phyloP scores from a whole-genome alignment of 78 protist species.

The Creolimax fragrantissima region DNA sequence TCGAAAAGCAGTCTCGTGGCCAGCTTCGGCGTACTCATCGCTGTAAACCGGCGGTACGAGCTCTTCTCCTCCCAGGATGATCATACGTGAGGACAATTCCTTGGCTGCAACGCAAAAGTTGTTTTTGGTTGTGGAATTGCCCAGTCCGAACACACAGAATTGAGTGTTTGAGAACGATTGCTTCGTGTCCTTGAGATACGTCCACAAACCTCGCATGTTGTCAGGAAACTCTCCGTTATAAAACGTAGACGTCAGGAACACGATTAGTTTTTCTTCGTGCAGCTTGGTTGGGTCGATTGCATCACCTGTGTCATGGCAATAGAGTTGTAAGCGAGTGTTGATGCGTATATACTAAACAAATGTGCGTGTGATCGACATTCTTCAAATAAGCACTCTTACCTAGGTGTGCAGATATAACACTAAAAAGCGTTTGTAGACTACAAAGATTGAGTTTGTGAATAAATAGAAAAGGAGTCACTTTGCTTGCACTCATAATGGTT shows the following conservation, averaged over 20 bases:
- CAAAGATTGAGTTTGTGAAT: too few species aligned
- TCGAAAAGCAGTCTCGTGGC: constrained; percentile 4
- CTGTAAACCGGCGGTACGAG: background rate
- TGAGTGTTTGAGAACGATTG: background rate
- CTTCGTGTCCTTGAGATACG: background rate
- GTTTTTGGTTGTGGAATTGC: background rate
- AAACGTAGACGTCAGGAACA: background rate
- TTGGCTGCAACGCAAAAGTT: constrained; percentile 12
- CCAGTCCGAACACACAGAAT: constrained; percentile 5
- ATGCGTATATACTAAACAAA: too few species aligned
- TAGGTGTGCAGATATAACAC: too few species aligned
- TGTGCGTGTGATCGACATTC: too few species aligned
- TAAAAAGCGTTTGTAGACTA: too few species aligned
- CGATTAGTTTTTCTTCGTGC: background rate
- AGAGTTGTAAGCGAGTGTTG: too few species aligned
- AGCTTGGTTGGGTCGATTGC: background rate
- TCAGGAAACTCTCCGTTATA: constrained; percentile 11
- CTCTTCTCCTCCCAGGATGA: background rate
- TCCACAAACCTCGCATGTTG: background rate
- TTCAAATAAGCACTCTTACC: too few species aligned
- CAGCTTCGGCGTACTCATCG: background rate
- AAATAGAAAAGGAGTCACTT: too few species aligned
- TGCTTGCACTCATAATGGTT: too few species aligned
- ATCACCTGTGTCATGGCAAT: background rate
- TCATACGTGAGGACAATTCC: background rate